phyloP scores from a whole-genome alignment of 768 basidiomycete species.

The Lactifluus piperatus region DNA sequence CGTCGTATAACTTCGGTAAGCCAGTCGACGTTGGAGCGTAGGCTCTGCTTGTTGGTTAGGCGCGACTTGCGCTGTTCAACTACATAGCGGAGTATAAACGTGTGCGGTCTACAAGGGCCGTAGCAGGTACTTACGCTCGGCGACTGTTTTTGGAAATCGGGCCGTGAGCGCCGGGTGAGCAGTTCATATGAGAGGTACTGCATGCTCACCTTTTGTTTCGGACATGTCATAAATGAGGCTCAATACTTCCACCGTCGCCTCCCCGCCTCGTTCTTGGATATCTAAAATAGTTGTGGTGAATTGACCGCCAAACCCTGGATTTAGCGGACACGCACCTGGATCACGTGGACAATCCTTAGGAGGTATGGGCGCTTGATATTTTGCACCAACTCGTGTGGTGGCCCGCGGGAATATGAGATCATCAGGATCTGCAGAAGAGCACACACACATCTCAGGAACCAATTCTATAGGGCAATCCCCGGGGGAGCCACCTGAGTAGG shows the following conservation, averaged over 20 bases:
- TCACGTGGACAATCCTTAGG: conserved; percentile 26
- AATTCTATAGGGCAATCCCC: neutral
- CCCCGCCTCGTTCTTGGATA: conserved; percentile 54
- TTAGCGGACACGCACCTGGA: conserved; percentile 17
- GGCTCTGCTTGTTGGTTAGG: conserved; percentile 43
- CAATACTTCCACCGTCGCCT: conserved; percentile 64
- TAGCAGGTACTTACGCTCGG: conserved; percentile 40
- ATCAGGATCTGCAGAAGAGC: conserved; percentile 63
- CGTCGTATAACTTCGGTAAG: conserved; percentile 66
- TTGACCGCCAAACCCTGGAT: neutral
- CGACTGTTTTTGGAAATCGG: conserved; percentile 32
- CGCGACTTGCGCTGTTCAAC: conserved; percentile 59
- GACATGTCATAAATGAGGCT: conserved; percentile 57
- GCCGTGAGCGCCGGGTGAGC: conserved; percentile 8
- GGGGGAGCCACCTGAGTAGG: neutral
- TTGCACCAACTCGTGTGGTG: conserved; percentile 81
- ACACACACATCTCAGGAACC: conserved; percentile 4
- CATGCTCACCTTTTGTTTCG: conserved; percentile 49
- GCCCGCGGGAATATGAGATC: conserved; percentile 95
- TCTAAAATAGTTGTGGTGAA: conserved; percentile 11
- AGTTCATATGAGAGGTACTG: conserved; percentile 24
- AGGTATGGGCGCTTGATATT: conserved; percentile 66
- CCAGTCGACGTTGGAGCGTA: conserved; percentile 68
- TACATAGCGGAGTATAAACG: conserved; percentile 24
- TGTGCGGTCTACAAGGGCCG: neutral